phyloP scores from a whole-genome alignment of 305 asterid genomes.

The Fraxinus velutina region DNA sequence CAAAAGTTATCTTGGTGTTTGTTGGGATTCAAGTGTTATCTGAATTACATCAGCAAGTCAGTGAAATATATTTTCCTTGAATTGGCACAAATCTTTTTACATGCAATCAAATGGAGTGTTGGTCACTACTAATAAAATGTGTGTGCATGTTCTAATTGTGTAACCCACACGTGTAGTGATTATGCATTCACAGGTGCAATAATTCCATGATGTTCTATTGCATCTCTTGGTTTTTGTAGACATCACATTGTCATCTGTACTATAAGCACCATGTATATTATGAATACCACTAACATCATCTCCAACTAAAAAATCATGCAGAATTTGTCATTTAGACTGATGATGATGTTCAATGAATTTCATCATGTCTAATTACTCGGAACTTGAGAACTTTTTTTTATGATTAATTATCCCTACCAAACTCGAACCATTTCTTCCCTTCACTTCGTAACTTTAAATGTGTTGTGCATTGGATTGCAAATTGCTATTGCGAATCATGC shows the following conservation, averaged over 20 bases:
- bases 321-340: neutral
- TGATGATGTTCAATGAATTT: neutral
- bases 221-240: neutral
- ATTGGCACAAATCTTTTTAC: neutral
- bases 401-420: neutral
- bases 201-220: neutral
- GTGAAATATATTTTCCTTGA: neutral
- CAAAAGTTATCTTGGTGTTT: neutral
- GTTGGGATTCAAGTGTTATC: neutral
- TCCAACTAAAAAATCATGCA: neutral
- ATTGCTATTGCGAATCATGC: constrained; percentile 4
- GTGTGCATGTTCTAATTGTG: neutral
- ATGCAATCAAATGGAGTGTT: neutral
- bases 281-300: neutral
- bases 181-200: neutral
- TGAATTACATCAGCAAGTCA: neutral
- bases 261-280: neutral
- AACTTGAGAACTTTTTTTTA: neutral
- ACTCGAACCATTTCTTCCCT: constrained; percentile 5
- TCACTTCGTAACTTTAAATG: neutral
- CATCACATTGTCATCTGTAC: neutral
- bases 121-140: neutral
- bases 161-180: neutral
- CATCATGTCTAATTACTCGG: neutral
- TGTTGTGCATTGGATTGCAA: neutral